Conservation (phyloP, 345 rosid genomes). For the Citrus inodora region DNA sequence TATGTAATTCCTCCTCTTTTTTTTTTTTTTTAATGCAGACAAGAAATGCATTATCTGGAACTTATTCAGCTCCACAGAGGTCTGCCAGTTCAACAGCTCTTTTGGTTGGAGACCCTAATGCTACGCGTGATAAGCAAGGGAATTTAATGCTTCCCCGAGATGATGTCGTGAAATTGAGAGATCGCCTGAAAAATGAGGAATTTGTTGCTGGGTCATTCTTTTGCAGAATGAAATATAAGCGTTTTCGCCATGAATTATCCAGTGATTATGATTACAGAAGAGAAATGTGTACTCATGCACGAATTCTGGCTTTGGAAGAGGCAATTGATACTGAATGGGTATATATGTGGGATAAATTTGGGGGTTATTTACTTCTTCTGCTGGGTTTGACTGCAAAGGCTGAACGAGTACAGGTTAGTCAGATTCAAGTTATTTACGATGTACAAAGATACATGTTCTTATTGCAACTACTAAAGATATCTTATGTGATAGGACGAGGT, state of each 20-base stretch:
- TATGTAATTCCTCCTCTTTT: neutral
- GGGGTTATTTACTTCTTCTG: slow-evolving; percentile 90
- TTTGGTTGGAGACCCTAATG: slow-evolving; percentile 94
- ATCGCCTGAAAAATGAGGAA: slow-evolving; percentile 96
- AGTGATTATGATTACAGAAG: slow-evolving; percentile 78
- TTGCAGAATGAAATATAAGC: slow-evolving; percentile 56
- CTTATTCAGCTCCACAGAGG: slow-evolving; percentile 99
- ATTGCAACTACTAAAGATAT: slow-evolving; percentile 5
- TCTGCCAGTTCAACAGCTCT: slow-evolving; percentile 99
- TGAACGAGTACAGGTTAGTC: slow-evolving; percentile 86
- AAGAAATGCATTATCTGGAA: slow-evolving; percentile 96
- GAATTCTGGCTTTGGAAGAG: slow-evolving; percentile 96
- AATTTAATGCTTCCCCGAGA: slow-evolving; percentile 97
- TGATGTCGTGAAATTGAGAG: slow-evolving; percentile 96
- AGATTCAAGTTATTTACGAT: slow-evolving; percentile 12
- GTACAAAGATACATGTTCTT: slow-evolving; percentile 9
- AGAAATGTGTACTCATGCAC: slow-evolving; percentile 98
- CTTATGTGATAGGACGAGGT: slow-evolving; percentile 77
- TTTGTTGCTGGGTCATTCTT: slow-evolving; percentile 72
- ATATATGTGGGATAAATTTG: slow-evolving; percentile 99
- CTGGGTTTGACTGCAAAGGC: slow-evolving; percentile 99
- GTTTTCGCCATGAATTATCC: slow-evolving; percentile 53
- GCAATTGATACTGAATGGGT: slow-evolving; percentile 99
- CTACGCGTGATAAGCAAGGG: slow-evolving; percentile 91
- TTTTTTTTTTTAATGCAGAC: slow-evolving; percentile 49